phyloP scores from a whole-genome alignment of 371 early-diverging fungal species.

The Circinella umbellata region DNA sequence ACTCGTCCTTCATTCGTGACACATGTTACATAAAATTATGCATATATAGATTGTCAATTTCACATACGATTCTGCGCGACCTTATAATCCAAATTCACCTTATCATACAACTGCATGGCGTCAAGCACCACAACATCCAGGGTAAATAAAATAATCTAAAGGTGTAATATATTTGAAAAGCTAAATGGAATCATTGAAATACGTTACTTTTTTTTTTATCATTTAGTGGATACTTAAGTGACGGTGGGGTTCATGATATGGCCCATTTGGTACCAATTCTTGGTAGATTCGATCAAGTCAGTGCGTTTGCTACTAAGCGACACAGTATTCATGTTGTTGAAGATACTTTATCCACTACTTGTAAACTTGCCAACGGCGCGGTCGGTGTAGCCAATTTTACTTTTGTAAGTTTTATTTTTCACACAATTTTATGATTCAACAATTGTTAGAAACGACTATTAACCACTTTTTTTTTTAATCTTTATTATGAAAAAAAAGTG shows the following conservation, averaged over 20 bases:
- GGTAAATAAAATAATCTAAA: conserved; percentile 26
- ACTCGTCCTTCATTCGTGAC: background rate
- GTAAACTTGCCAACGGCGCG: conserved; percentile 41
- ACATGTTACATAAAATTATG: background rate
- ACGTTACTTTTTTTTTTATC: background rate
- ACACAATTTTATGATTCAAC: no score
- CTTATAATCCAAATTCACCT: conserved; percentile 46
- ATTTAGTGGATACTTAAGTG: conserved; percentile 53
- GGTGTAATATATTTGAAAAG: conserved; percentile 32
- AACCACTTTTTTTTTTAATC: background rate
- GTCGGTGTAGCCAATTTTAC: conserved; percentile 53
- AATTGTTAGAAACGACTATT: background rate
- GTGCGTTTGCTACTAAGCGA: conserved; percentile 46
- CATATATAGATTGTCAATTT: conserved; percentile 43
- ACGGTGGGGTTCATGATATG: conserved; percentile 58
- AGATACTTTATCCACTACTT: conserved; percentile 44
- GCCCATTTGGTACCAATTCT: conserved; percentile 51
- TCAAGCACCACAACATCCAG: conserved; percentile 53
- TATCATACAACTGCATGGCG: conserved; percentile 52
- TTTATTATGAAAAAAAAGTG: conserved; percentile 28
- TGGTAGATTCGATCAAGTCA: conserved; percentile 42
- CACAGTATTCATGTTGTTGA: conserved; percentile 42
- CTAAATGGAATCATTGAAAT: background rate
- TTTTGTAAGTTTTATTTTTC: conserved; percentile 38
- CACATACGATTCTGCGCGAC: conserved; percentile 49